Evolutionary conservation across 352 stramenopile genomes (phyloP), one percentile per base, ranked within the genome.

Genomic region (Globisporangium parvum): DNA sequence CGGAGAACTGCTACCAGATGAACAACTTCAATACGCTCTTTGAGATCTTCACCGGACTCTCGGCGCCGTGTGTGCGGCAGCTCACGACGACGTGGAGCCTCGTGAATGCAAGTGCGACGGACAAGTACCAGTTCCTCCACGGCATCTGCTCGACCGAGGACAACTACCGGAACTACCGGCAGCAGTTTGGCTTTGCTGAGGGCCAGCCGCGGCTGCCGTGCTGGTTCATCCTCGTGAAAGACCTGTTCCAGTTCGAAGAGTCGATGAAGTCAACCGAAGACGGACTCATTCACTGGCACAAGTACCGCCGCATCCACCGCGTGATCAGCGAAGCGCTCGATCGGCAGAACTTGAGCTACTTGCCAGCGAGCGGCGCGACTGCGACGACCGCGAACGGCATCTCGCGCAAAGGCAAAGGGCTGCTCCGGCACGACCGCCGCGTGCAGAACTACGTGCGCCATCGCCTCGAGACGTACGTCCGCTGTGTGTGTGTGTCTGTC

Each of bases 1-100:
- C 79, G 0, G 81, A 93, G 42, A 80, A 84, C 24, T 93, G 85
- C 61, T 78, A 87, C 53, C 80, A 88, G 51, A 77, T 95, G 67
- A 91, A 92, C 70, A 95, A 92, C 69, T 95, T 95, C 53, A 93
- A 95, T 63, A 88, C 83, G n/a, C 60, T 92, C 11, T 93, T 93
- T 47, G 83, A 93, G 66, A 69, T 95, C 53, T 77, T 75, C 17
- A 92, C 79, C 23, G 85, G 83, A 6, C 62, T 95, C 2, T 91
- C 78, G 3, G 81, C 83, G 28, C 85, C 85, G 10, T 93, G 81
- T 49, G 87, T 93, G 53, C 77, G 84, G 1, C 83, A 93, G 56
- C 74, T 95, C 12, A 87, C 77, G 45, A 92, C 83, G 20, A 93
- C 85, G 37, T 95, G 85, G 85, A 80, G 78, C 5, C 65, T 95